These are phyloP conservation scores for Verticillium tricorpus DNA, from an alignment of 2,329 filamentous ascomycete species.

Conservation along the genomic window DNA sequence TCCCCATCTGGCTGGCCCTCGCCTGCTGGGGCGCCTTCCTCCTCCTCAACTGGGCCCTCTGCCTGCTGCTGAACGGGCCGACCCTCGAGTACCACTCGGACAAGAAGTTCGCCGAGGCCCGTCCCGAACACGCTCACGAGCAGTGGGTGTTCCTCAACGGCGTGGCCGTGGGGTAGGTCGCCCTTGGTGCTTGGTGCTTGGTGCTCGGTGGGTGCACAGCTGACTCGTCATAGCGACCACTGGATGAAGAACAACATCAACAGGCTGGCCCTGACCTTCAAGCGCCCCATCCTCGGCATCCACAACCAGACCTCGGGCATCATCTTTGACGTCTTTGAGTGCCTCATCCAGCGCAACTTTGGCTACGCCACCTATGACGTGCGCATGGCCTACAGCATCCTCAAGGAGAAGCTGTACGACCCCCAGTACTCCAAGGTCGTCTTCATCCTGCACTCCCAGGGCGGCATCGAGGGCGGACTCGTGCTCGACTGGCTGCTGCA, in stretches of 20 bases:
- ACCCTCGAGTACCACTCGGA: slow-evolving; percentile 46
- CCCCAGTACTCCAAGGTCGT: slow-evolving; percentile 62
- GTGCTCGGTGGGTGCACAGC: background rate
- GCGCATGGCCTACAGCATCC: slow-evolving; percentile 53
- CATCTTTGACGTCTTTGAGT: slow-evolving; percentile 73
- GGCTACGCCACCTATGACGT: slow-evolving; percentile 67
- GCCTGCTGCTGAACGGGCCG: slow-evolving; percentile 48
- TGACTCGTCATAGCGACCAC: slow-evolving; percentile 39
- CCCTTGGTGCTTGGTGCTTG: no score
- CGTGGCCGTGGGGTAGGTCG: slow-evolving; percentile 54
- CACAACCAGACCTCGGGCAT: slow-evolving; percentile 74
- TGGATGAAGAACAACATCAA: slow-evolving; percentile 70
- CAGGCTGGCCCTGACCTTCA: slow-evolving; percentile 66
- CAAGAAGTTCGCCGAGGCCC: slow-evolving; percentile 43
- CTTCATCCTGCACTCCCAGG: slow-evolving; percentile 73
- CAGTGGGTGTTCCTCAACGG: slow-evolving; percentile 81
- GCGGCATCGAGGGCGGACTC: slow-evolving; percentile 67
- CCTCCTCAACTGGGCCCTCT: slow-evolving; percentile 46
- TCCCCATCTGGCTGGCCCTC: slow-evolving; percentile 44
- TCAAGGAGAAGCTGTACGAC: slow-evolving; percentile 62
- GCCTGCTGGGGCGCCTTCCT: slow-evolving; percentile 38
- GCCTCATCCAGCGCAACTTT: slow-evolving; percentile 71
- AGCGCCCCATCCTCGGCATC: slow-evolving; percentile 65
- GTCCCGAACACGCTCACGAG: slow-evolving; percentile 54
- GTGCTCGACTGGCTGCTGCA: slow-evolving; percentile 74